Evolutionary conservation across 768 basidiomycete genomes (phyloP), one percentile per base, ranked within the genome.

Genomic region (Favolaschia claudopus): DNA sequence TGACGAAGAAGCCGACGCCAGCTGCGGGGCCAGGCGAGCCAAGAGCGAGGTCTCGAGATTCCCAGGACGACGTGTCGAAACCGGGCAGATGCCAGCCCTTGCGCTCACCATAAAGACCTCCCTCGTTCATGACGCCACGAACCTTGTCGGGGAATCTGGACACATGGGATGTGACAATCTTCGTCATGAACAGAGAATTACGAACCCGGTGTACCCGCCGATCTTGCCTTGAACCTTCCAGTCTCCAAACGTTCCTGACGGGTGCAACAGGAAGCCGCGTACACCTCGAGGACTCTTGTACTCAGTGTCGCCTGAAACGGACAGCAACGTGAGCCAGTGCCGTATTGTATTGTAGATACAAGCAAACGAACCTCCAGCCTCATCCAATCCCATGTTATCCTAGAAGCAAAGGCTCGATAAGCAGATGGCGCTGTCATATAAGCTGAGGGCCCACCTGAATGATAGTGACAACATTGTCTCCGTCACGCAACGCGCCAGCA

Each of bases 351-450:
- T n/a, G 34, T 32, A 27, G 7, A n/a, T 12, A n/a, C n/a, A n/a
- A n/a, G n/a, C n/a, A 17, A 29, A 64, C 79, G 60, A 52, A 85
- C 86, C 62, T 63, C 77, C 79, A 20, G 84, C 82, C 70, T 92
- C 86, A 54, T 92, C 84, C 61, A 91, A 71, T 0, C 92, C 92
- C 88, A 89, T 91, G 65, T 91, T 90, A 59, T 93, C 92, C 87
- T 90, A 43, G 10, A 39, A 42, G 9, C 7, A 55, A 34, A 29
- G n/a, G 45, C 28, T 33, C 29, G n/a, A n/a, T n/a, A n/a, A n/a
- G n/a, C n/a, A 58, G 40, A 25, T 15, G 24, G 25, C 39, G 9
- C 38, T 22, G 14, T 29, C 27, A 45, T 19, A 15, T 3, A 13
- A 25, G 12, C 33, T 25, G 31, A 20, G 4, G n/a, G 58, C 76